Evolutionary conservation across 1,139 yeast species (phyloP), one percentile per base, ranked within the genome.

Genomic region (Candida tropicalis): DNA sequence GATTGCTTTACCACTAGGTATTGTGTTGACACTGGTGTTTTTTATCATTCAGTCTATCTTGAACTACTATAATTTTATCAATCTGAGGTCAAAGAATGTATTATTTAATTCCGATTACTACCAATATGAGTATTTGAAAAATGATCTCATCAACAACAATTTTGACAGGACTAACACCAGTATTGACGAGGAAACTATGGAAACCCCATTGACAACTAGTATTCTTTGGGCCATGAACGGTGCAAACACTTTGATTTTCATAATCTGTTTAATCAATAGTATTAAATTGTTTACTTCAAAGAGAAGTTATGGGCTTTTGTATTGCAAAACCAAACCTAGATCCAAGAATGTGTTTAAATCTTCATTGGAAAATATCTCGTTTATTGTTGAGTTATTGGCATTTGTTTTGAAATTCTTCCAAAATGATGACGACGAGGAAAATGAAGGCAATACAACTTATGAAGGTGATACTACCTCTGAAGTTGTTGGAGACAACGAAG

Each of bases 281-380:
- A 54, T 62, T 39, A 57, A 60, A 40, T 57, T 73, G 12, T 55
- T 66, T 35, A 54, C 63, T 3, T 55, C 68, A 22, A 61, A 57
- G 38, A 65, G 66, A 45, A 62, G 58, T 44, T 79, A 79, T 55
- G 68, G 76, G 8, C 59, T 79, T 40, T 50, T 75, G 15, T 66
- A 70, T 38, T 49, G 69, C 10, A 57, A 60, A 35, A 53, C 62
- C 12, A 58, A 60, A 24, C 77, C 77, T 5, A 58, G 58, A 18
- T 64, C 75, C 5, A 64, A 73, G 4, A 73, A 79, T 2, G 73
- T 68, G 5, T 49, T 48, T 12, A 47, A 45, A 37, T 38, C 48
- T 8, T 41, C 48, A n/a, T 39, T 43, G 15, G 47, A 48, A 23
- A 32, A 27, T 17, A 26, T 43, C 9, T 44, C 52, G 6, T 34